These are phyloP conservation scores for Calophaca sinica DNA, from an alignment of 306 rosid species.

Conservation along the genomic window DNA sequence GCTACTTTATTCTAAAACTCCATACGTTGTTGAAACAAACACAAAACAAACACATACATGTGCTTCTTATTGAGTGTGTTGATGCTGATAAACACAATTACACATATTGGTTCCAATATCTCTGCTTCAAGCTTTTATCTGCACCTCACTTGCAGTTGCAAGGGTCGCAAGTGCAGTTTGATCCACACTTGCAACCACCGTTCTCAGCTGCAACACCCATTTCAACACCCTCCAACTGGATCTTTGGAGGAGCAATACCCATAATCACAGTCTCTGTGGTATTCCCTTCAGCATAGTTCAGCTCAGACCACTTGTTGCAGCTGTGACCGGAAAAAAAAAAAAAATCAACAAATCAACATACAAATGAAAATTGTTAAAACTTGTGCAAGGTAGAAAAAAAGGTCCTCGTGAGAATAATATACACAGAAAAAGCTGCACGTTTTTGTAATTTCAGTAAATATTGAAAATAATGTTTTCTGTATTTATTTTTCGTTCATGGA, in stretches of 20 bases:
- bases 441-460: no score
- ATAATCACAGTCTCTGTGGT: constrained; percentile 55
- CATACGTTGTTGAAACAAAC: neutral
- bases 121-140: constrained; percentile 45
- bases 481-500: no score
- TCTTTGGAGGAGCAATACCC: constrained; percentile 57
- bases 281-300: constrained; percentile 42
- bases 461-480: no score
- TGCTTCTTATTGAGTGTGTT: neutral
- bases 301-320: constrained; percentile 30
- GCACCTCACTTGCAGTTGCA: constrained; percentile 70
- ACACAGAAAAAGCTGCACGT: no score
- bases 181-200: constrained; percentile 78
- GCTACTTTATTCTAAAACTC: constrained; percentile 19
- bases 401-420: neutral
- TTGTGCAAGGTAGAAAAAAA: neutral
- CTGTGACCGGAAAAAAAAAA: constrained; percentile 36
- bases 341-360: neutral
- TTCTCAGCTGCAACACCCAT: constrained; percentile 54
- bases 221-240: constrained; percentile 58
- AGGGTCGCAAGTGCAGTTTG: constrained; percentile 74
- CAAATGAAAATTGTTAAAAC: neutral
- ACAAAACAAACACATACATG: neutral
- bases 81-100: neutral
- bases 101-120: constrained; percentile 11